Evolutionary conservation across 2,329 filamentous ascomycete species (phyloP).

Genomic region (Chaetothyriales sp.): DNA sequence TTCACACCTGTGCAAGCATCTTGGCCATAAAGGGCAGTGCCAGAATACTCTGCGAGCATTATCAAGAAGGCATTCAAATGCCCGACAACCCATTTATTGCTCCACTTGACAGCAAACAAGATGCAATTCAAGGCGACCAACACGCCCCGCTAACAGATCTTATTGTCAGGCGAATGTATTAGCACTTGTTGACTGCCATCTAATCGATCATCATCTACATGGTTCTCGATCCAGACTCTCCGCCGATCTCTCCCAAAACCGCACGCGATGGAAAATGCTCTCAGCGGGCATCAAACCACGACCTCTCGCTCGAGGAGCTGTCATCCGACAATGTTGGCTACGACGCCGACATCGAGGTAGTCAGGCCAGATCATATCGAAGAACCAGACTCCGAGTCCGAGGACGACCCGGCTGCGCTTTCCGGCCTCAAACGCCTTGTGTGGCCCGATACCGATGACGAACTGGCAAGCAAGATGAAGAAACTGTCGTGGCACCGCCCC

Average conservation of each 20-base stretch:
- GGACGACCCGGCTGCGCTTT: slow-evolving; percentile 8
- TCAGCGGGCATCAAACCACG: slow-evolving; percentile 17
- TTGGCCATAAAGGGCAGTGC: not conserved
- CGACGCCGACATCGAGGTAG: slow-evolving; percentile 21
- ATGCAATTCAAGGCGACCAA: not conserved
- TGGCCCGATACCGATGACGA: slow-evolving; percentile 17
- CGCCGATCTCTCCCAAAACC: slow-evolving; percentile 1
- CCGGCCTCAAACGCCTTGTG: slow-evolving; percentile 23
- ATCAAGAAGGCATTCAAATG: not conserved
- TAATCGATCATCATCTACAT: not conserved
- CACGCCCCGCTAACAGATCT: not conserved
- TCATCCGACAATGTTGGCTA: slow-evolving; percentile 21
- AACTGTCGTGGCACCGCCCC: slow-evolving; percentile 8
- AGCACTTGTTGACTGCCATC: not conserved
- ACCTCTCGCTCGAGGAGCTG: slow-evolving; percentile 19
- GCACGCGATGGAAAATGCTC: slow-evolving; percentile 6
- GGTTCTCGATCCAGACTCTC: not conserved
- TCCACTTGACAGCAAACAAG: not conserved
- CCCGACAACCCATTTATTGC: not conserved
- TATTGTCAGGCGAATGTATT: not conserved
- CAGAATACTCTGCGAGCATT: not conserved
- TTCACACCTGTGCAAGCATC: not conserved
- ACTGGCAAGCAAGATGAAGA: slow-evolving; percentile 11
- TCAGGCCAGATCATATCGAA: slow-evolving; percentile 26
- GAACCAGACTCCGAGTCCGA: slow-evolving; percentile 18